These are phyloP conservation scores for Luzula sylvatica DNA, from an alignment of 176 grass and related monocot genomes.

Conservation along the genomic window DNA sequence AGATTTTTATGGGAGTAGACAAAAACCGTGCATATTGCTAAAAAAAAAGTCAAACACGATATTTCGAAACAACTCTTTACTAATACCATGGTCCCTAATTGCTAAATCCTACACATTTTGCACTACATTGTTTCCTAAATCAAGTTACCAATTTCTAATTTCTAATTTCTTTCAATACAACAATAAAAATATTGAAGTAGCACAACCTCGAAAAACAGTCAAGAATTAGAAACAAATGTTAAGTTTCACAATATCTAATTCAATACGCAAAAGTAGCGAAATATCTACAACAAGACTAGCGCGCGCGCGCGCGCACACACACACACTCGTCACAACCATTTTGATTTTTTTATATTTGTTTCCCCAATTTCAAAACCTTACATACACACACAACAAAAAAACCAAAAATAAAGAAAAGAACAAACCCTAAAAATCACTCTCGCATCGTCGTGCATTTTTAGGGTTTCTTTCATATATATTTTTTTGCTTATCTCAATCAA, in stretches of 20 bases:
- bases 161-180: too few relatives aligned
- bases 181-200: too few relatives aligned
- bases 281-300: slow-evolving; percentile 23
- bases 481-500: too few relatives aligned
- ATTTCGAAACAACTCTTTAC: too few relatives aligned
- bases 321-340: not conserved
- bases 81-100: too few relatives aligned
- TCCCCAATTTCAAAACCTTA: slow-evolving; percentile 18
- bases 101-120: too few relatives aligned
- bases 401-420: not conserved
- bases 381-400: slow-evolving; percentile 14
- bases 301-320: not conserved
- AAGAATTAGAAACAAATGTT: slow-evolving; percentile 7
- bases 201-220: too few relatives aligned
- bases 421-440: not conserved
- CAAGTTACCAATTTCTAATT: too few relatives aligned
- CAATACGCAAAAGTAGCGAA: not conserved
- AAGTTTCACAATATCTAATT: slow-evolving; percentile 10
- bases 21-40: too few relatives aligned
- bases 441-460: not conserved
- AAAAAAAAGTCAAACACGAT: too few relatives aligned
- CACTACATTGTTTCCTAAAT: too few relatives aligned
- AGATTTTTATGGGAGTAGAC: too few relatives aligned
- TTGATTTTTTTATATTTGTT: slow-evolving; percentile 12
- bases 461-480: not conserved